Evolutionary conservation across 2,329 filamentous ascomycete species (phyloP), one percentile per base, ranked within the genome.

Genomic region (Sarocladiaceae sp.): DNA sequence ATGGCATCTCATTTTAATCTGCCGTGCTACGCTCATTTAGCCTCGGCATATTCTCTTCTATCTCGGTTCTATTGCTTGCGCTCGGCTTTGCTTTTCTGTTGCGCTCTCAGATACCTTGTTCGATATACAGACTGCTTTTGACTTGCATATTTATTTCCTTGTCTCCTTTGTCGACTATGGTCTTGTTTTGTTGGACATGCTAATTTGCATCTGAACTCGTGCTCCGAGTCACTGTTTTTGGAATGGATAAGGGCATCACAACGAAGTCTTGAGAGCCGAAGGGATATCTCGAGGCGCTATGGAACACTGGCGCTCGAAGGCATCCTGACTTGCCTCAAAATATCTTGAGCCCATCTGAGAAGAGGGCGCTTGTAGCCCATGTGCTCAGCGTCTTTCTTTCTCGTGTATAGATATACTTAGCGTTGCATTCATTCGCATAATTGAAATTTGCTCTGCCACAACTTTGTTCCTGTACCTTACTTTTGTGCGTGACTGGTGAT

Each of bases 41-140:
- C 37, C 20, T 40, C 37, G 37, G 37, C 37, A 40, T 7, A 69
- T 68, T 49, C 23, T 60, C 72, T 66, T 50, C 52, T 29, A 15
- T 35, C 39, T 55, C 50, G n/a, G n/a, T 53, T 18, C 35, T 39
- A 26, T 40, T 33, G 17, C 52, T 37, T 35, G 26, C 22, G 36
- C 10, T 44, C 36, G 15, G 22, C 31, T 44, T 50, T 20, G 26
- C 51, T 28, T 36, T 40, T 22, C 35, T 50, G 17, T 28, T 48
- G 42, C 51, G 44, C 44, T 33, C 31, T 48, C 52, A 56, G 54
- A 56, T 57, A 56, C 56, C 54, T 56, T 80, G 77, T 80, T 79
- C 76, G 72, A 80, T 77, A 77, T 76, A 77, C 67, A 68, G 64
- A 70, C 62, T 68, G 60, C 54, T 53, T 48, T 56, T 53, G 55